Evolutionary conservation across 257 asterid genomes (phyloP).

Genomic region (Solanum arcanum): DNA sequence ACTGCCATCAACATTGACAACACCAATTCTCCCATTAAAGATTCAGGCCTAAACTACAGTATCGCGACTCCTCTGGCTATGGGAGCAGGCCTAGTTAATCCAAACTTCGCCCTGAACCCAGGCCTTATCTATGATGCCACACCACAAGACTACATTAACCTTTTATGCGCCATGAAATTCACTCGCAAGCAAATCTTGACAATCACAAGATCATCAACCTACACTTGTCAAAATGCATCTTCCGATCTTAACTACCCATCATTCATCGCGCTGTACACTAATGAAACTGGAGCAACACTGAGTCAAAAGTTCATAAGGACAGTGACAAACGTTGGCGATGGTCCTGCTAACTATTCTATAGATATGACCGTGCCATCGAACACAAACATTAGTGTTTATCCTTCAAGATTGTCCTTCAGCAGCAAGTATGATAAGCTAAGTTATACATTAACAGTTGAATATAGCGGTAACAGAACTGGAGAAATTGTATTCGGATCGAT

Average conservation of each 20-base stretch:
- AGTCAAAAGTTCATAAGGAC: background rate
- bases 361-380: constrained; percentile 18
- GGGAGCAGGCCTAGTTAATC: background rate
- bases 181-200: background rate
- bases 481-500: background rate
- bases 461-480: background rate
- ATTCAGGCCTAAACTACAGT: background rate
- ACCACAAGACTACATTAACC: background rate
- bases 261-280: background rate
- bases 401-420: background rate
- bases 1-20: background rate
- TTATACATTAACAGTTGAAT: background rate
- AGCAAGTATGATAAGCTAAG: background rate
- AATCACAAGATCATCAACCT: background rate
- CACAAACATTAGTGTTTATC: constrained; percentile 14
- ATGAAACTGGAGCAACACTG: background rate
- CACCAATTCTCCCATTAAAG: background rate
- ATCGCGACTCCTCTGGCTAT: background rate
- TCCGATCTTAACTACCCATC: background rate
- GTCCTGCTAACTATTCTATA: constrained; percentile 18
- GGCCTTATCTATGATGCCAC: background rate
- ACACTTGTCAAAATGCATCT: background rate
- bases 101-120: background rate
- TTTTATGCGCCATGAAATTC: background rate
- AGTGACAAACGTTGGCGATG: constrained; percentile 20